phyloP scores from a whole-genome alignment of 805 yeast species.

The Kodamaea neixiangensis region DNA sequence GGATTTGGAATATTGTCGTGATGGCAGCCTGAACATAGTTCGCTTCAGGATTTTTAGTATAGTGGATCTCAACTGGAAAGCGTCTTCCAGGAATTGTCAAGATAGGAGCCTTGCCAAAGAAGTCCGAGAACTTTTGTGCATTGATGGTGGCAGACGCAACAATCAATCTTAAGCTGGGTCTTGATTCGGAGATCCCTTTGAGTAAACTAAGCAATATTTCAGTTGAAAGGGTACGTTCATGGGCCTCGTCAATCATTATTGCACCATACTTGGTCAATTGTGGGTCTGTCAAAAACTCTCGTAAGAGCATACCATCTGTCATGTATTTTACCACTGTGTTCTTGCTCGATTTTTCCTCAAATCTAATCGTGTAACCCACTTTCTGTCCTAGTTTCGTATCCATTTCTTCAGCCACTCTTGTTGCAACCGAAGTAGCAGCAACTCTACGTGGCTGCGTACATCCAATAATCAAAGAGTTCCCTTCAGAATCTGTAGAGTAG shows the following conservation, averaged over 20 bases:
- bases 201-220: constrained; percentile 78
- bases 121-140: constrained; percentile 81
- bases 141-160: constrained; percentile 96
- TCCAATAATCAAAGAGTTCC: constrained; percentile 52
- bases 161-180: constrained; percentile 73
- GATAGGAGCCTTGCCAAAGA: constrained; percentile 82
- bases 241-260: constrained; percentile 95
- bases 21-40: constrained; percentile 89
- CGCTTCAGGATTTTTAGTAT: constrained; percentile 84
- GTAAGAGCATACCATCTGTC: constrained; percentile 92
- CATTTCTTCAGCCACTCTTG: constrained; percentile 90
- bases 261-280: constrained; percentile 69
- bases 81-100: constrained; percentile 90
- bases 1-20: constrained; percentile 85
- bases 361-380: constrained; percentile 88
- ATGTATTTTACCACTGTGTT: constrained; percentile 79
- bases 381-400: constrained; percentile 75
- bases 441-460: constrained; percentile 96
- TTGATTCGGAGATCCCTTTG: constrained; percentile 61
- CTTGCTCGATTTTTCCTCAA: constrained; percentile 69
- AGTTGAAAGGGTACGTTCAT: constrained; percentile 92
- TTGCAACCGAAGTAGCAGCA: constrained; percentile 90
- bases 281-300: constrained; percentile 83
- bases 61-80: constrained; percentile 86
- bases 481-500: constrained; percentile 51